These are phyloP conservation scores for Saccharomyces mikatae DNA, from an alignment of 805 yeast species.

Conservation along the genomic window DNA sequence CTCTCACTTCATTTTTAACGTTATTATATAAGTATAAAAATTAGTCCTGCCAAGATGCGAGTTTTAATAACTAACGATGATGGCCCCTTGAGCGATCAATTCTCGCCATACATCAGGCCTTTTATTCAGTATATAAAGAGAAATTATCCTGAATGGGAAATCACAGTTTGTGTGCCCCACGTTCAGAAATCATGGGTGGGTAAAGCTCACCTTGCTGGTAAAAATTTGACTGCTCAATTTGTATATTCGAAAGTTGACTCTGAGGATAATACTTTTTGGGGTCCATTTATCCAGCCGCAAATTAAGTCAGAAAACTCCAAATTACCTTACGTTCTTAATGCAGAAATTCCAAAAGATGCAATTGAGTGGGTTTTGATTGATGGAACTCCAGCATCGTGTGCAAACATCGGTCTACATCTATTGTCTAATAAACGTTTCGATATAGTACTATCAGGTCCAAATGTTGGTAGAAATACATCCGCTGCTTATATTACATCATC, in stretches of 20 bases:
- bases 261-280: slow-evolving; percentile 48
- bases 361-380: slow-evolving; percentile 83
- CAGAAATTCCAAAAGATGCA: slow-evolving; percentile 25
- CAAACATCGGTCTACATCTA: slow-evolving; percentile 82
- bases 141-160: slow-evolving; percentile 66
- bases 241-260: slow-evolving; percentile 47
- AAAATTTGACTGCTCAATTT: slow-evolving; percentile 50
- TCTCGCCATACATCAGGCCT: slow-evolving; percentile 80
- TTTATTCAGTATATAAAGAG: slow-evolving; percentile 60
- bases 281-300: slow-evolving; percentile 57
- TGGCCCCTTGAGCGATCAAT: slow-evolving; percentile 76
- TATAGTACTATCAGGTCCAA: slow-evolving; percentile 89
- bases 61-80: slow-evolving; percentile 81
- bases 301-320: slow-evolving; percentile 24
- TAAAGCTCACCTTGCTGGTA: slow-evolving; percentile 88
- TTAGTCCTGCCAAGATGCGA: slow-evolving; percentile 32
- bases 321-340: slow-evolving; percentile 16
- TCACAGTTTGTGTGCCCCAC: slow-evolving; percentile 74
- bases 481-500: slow-evolving; percentile 82
- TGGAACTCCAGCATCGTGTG: slow-evolving; percentile 94
- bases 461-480: slow-evolving; percentile 87
- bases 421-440: slow-evolving; percentile 55
- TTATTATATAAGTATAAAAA: not conserved
- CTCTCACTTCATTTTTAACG: not conserved
- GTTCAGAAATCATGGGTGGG: slow-evolving; percentile 94